A percentile compares a stretch with the other conserved stretches of the same genome.
These are phyloP conservation scores for Chlorencoelia australis DNA, from an alignment of 2,329 filamentous ascomycete species.

Conservation along the genomic window DNA sequence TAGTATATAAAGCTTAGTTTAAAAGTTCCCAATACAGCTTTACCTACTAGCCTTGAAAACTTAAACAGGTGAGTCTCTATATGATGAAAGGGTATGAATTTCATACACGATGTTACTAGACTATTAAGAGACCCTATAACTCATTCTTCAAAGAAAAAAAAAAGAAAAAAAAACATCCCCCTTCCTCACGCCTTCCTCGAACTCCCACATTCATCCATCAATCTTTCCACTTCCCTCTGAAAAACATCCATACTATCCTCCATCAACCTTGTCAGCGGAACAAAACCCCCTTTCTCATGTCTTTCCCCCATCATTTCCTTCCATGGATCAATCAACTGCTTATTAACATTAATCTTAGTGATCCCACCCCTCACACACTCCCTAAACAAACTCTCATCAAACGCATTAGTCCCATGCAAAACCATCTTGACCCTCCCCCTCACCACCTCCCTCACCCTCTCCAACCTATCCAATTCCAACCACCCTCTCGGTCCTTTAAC, in stretches of 20 bases:
- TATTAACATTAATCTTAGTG: conserved; percentile 30
- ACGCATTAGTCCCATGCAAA: conserved; percentile 47
- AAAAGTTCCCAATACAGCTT: too few species aligned
- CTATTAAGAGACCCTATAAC: too few species aligned
- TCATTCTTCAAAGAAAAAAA: too few species aligned
- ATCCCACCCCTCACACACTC: conserved; percentile 34
- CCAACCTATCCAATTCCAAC: conserved; percentile 32
- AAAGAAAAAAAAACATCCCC: too few species aligned
- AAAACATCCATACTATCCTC: conserved; percentile 21
- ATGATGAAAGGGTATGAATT: too few species aligned
- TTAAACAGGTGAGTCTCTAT: too few species aligned
- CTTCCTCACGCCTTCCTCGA: conserved; percentile 17
- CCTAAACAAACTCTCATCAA: conserved; percentile 41
- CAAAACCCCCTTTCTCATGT: conserved; percentile 10
- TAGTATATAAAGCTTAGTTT: too few species aligned
- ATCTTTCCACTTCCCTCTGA: conserved; percentile 17
- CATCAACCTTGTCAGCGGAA: conserved; percentile 20
- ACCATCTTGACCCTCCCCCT: conserved; percentile 36
- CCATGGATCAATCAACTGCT: conserved; percentile 18
- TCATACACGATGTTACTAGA: too few species aligned
- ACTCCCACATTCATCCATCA: conserved; percentile 22
- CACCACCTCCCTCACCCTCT: conserved; percentile 16
- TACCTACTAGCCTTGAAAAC: too few species aligned
- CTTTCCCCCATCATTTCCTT: conserved; percentile 18
- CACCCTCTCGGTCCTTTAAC: conserved; percentile 28